Evolutionary conservation across 1,284 basidiomycete species (phyloP), one percentile per base, ranked within the genome.

Genomic region (Sporisorium graminicola): DNA sequence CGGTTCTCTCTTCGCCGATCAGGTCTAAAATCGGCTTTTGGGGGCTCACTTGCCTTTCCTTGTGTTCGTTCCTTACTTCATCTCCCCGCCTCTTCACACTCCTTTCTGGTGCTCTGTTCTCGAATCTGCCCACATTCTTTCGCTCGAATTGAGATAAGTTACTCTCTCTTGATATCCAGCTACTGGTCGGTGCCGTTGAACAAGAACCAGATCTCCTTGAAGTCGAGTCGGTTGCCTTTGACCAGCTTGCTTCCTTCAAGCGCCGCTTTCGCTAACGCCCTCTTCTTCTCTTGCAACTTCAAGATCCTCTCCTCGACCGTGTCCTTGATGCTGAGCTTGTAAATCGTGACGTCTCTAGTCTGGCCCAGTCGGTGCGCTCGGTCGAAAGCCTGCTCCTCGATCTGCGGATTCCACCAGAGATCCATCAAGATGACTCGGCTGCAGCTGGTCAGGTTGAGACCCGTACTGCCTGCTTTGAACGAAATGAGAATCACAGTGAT

Each of bases 401-500:
- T 64, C 59, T 77, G 66, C 18, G 82, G 86, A 63, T 85, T 84
- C 93, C 94, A 98, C 96, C 96, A 98, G 57, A 97, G 86, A 84
- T 98, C 95, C 70, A 93, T 90, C 6, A 98, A 88, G 77, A 97
- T 92, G 54, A 97, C 95, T 74, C 95, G 93, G 86, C 94, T 96
- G 87, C 96, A 98, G 58, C 91, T 92, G 0, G 95, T 98, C 80
- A 99, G 85, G 85, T 99, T 99, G 44, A 99, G 89, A 56, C 95
- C 94, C 90, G 93, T 94, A 82, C 92, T 93, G 2, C 95, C 95
- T 14, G 95, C 94, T 86, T 97, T 98, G 90, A 98, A 96, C 0
- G 94, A 97, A 71, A 98, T 96, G 69, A 99, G 87, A 67, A 98
- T 98, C 42, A 96, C 90, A 12, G 81, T 89, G 16, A 88, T 90